phyloP scores from a whole-genome alignment of 2,329 filamentous ascomycete genomes.

The Trichocomaceae sp. region DNA sequence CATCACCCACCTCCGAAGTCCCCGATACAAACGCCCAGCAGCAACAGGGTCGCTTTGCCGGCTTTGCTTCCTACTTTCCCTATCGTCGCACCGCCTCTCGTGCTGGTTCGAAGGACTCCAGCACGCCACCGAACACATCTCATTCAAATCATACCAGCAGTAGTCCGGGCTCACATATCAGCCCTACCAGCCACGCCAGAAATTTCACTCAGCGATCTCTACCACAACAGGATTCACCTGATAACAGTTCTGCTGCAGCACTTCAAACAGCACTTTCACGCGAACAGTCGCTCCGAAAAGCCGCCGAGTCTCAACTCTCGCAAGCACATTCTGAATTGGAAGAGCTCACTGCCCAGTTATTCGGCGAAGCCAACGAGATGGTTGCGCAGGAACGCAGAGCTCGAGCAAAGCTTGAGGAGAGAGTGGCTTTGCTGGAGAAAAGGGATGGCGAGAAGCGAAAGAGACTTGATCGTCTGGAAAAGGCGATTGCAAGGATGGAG shows the following conservation, averaged over 20 bases:
- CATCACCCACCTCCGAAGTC: slow-evolving; percentile 34
- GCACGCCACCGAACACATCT: slow-evolving; percentile 21
- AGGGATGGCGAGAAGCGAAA: slow-evolving; percentile 46
- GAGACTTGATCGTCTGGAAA: slow-evolving; percentile 50
- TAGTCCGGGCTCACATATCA: slow-evolving; percentile 16
- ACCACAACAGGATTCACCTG: slow-evolving; percentile 8
- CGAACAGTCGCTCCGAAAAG: slow-evolving; percentile 49
- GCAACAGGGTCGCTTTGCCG: slow-evolving; percentile 32
- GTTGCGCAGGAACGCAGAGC: slow-evolving; percentile 56
- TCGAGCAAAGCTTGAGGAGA: slow-evolving; percentile 46
- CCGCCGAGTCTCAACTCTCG: slow-evolving; percentile 51
- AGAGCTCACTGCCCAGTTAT: slow-evolving; percentile 54
- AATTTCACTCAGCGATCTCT: slow-evolving; percentile 12
- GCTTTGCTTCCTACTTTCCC: slow-evolving; percentile 34
- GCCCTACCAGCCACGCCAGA: background rate
- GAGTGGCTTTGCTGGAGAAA: slow-evolving; percentile 41
- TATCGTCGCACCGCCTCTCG: slow-evolving; percentile 28
- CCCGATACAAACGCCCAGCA: slow-evolving; percentile 22
- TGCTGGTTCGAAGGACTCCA: slow-evolving; percentile 10
- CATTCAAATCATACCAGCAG: slow-evolving; percentile 20
- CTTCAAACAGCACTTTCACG: slow-evolving; percentile 50
- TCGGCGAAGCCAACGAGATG: slow-evolving; percentile 62
- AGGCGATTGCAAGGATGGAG: slow-evolving; percentile 52
- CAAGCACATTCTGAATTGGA: slow-evolving; percentile 54
- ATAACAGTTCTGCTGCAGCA: slow-evolving; percentile 34